Conservation (phyloP, 2,329 filamentous ascomycete species). For the Botrytis pseudocinerea region DNA sequence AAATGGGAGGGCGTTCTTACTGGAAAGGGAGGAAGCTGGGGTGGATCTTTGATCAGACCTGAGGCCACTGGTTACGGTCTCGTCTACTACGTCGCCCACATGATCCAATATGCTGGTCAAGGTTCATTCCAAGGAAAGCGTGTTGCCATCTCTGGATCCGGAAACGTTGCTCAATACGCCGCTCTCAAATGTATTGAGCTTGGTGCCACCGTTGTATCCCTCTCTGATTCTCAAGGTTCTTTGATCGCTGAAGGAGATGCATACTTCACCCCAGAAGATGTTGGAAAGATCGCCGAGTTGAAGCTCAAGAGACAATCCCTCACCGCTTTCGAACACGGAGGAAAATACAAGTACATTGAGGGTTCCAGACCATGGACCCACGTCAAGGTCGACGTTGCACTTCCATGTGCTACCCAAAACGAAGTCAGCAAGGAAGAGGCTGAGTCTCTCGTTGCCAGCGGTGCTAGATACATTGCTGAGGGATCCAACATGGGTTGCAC, state of each 20-base stretch:
- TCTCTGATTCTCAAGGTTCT: conserved; percentile 88
- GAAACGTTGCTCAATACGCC: conserved; percentile 97
- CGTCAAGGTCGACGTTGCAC: conserved; percentile 85
- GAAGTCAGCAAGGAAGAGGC: conserved; percentile 94
- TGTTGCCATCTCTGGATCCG: conserved; percentile 93
- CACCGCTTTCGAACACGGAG: conserved; percentile 64
- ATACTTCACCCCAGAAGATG: conserved; percentile 75
- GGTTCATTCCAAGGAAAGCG: conserved; percentile 88
- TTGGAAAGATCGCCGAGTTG: conserved; percentile 76
- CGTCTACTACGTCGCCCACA: conserved; percentile 94
- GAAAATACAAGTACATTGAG: conserved; percentile 80
- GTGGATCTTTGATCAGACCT: conserved; percentile 88
- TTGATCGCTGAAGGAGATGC: conserved; percentile 72
- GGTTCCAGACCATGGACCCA: conserved; percentile 90
- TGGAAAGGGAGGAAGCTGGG: conserved; percentile 91
- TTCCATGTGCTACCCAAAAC: conserved; percentile 95
- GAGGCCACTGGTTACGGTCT: conserved; percentile 97
- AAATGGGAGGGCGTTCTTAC: conserved; percentile 95
- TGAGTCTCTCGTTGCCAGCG: conserved; percentile 72
- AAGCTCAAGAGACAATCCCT: conserved; percentile 87
- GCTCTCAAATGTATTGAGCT: conserved; percentile 96
- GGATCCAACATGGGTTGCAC: conserved; percentile 99
- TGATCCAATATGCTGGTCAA: conserved; percentile 88
- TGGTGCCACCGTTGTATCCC: conserved; percentile 85
- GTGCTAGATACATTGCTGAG: conserved; percentile 86